A percentile compares a stretch with the other conserved stretches of the same genome.
Conservation (phyloP, 805 yeast genomes). For the Spathaspora hagerdaliae region DNA sequence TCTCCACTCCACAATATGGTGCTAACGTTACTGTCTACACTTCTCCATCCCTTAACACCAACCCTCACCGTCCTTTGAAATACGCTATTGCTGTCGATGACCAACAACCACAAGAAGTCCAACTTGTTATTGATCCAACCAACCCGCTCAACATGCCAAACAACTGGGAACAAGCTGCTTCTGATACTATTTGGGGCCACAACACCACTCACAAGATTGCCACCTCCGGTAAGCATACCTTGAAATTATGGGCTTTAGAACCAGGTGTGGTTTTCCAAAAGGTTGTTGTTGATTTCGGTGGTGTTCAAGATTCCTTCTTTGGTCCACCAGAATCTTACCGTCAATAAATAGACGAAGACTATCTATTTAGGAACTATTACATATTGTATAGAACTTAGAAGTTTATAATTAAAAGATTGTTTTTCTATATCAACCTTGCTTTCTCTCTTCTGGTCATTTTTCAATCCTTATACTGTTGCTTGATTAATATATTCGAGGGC, state of each 20-base stretch:
- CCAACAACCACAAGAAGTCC: conserved; percentile 13
- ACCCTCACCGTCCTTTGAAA: conserved; percentile 14
- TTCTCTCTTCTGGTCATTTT: no score
- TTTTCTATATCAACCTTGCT: no score
- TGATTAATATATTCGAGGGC: no score
- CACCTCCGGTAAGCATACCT: conserved; percentile 9
- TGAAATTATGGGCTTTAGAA: conserved; percentile 13
- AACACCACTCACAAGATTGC: conserved; percentile 11
- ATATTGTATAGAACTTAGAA: no score
- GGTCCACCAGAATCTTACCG: conserved; percentile 17
- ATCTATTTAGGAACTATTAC: no score
- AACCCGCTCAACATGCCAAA: conserved; percentile 11
- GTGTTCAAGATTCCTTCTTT: conserved; percentile 10
- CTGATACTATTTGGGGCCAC: conserved; percentile 10
- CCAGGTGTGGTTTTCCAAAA: conserved; percentile 12
- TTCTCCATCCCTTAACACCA: conserved; percentile 18
- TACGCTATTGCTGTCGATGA: conserved; percentile 21
- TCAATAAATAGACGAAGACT: background rate
- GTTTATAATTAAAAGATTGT: no score
- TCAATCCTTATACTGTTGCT: no score
- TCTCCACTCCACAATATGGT: conserved; percentile 8
- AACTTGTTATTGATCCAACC: conserved; percentile 12
- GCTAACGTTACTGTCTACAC: conserved; percentile 12
- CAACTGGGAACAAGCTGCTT: conserved; percentile 13
- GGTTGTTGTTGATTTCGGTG: conserved; percentile 14